A percentile compares a stretch with the other conserved stretches of the same genome.
Evolutionary conservation across 495 filamentous ascomycete species (phyloP).

Genomic region (Penicillium cosmopolitanum): DNA sequence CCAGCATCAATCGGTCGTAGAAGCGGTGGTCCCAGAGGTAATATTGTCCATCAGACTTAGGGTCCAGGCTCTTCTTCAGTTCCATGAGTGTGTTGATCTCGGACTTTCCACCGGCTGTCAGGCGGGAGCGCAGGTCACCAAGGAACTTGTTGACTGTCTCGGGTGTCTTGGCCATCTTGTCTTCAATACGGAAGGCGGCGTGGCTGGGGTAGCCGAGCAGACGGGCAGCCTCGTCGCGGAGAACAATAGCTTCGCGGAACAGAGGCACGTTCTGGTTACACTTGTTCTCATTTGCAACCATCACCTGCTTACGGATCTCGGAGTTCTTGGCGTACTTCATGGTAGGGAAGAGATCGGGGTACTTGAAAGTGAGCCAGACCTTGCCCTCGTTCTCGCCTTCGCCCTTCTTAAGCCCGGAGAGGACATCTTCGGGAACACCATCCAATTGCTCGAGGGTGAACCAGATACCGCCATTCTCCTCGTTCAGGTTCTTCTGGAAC

Average conservation of each 20-base stretch:
- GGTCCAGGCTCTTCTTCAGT: constrained; percentile 76
- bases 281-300: constrained; percentile 74
- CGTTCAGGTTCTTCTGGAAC: constrained; percentile 72
- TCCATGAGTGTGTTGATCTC: constrained; percentile 73
- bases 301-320: constrained; percentile 59
- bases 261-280: constrained; percentile 83
- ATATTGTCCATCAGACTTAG: constrained; percentile 71
- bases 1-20: constrained; percentile 91
- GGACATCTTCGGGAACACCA: constrained; percentile 66
- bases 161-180: constrained; percentile 96
- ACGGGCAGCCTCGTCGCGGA: constrained; percentile 91
- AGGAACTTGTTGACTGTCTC: constrained; percentile 86
- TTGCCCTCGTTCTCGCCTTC: constrained; percentile 70
- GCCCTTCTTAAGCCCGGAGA: constrained; percentile 69
- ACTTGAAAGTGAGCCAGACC: constrained; percentile 68
- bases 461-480: constrained; percentile 70
- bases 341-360: constrained; percentile 68
- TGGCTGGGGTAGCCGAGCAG: constrained; percentile 91
- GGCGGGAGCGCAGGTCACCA: constrained; percentile 71
- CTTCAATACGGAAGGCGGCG: constrained; percentile 87
- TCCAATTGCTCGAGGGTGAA: constrained; percentile 63
- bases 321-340: constrained; percentile 64
- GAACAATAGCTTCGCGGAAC: constrained; percentile 82
- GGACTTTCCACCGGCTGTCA: constrained; percentile 75
- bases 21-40: constrained; percentile 90